Evolutionary conservation across 2,329 filamentous ascomycete genomes (phyloP).

Genomic region (Trichoderma aggressivum): DNA sequence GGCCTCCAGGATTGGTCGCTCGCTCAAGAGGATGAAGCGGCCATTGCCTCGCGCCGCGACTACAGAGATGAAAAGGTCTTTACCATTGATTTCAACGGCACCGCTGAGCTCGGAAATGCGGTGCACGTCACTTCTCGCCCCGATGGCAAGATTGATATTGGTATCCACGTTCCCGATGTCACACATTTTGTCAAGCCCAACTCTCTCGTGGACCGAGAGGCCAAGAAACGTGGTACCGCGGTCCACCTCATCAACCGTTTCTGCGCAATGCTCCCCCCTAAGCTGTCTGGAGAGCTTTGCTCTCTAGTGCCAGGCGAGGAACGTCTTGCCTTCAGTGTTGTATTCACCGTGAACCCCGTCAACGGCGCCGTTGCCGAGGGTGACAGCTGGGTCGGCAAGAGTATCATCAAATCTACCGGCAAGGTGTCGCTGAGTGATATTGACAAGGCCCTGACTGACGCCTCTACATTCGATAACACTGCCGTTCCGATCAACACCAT

Average conservation of each 20-base stretch:
- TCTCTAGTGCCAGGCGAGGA: constrained; percentile 85
- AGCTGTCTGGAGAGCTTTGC: constrained; percentile 82
- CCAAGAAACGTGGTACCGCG: constrained; percentile 94
- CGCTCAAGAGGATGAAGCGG: constrained; percentile 73
- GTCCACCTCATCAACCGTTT: constrained; percentile 90
- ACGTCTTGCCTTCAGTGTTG: constrained; percentile 84
- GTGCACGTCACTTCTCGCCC: constrained; percentile 82
- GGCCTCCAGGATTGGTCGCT: constrained; percentile 90
- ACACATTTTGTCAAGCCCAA: constrained; percentile 96
- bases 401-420: constrained; percentile 86
- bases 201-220: constrained; percentile 92
- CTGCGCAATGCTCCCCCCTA: constrained; percentile 83
- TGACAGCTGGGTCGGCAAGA: constrained; percentile 90
- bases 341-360: constrained; percentile 83
- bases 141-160: constrained; percentile 88
- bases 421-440: constrained; percentile 84
- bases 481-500: constrained; percentile 71
- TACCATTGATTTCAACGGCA: constrained; percentile 86
- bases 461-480: constrained; percentile 59
- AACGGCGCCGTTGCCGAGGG: constrained; percentile 77
- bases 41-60: constrained; percentile 73
- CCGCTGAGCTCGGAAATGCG: constrained; percentile 85
- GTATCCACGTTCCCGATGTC: constrained; percentile 91
- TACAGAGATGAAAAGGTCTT: constrained; percentile 87
- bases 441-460: constrained; percentile 71